phyloP scores from a whole-genome alignment of 2,329 filamentous ascomycete species.

The Sporothrix brasiliensis region DNA sequence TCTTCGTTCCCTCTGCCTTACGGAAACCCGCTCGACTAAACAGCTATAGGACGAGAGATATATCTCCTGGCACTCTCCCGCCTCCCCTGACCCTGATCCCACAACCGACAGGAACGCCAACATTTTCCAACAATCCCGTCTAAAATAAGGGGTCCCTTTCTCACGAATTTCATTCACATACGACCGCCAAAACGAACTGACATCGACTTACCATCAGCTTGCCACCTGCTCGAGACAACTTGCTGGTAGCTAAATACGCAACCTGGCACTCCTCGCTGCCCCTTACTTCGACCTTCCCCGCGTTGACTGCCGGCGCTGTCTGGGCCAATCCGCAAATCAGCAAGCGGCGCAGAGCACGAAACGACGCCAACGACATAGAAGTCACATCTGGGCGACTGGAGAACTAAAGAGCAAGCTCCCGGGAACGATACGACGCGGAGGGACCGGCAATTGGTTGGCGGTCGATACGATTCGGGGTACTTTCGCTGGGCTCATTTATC shows the following conservation, averaged over 20 bases:
- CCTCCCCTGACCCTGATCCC: slow-evolving; percentile 13
- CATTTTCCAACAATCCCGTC: slow-evolving; percentile 9
- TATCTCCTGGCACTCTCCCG: slow-evolving; percentile 10
- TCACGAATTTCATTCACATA: not conserved
- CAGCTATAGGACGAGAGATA: slow-evolving; percentile 4
- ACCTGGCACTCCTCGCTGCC: too few species aligned
- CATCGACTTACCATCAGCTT: too few species aligned
- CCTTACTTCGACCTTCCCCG: too few species aligned
- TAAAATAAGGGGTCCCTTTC: slow-evolving; percentile 4
- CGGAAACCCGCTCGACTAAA: slow-evolving; percentile 8
- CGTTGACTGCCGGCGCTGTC: too few species aligned
- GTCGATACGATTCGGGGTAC: slow-evolving; percentile 5
- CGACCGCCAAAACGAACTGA: not conserved
- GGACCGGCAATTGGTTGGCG: not conserved
- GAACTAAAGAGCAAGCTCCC: not conserved
- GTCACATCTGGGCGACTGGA: not conserved
- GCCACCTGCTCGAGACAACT: too few species aligned
- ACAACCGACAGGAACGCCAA: not conserved
- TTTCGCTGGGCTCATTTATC: not conserved
- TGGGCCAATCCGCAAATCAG: too few species aligned
- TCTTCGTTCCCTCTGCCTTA: slow-evolving; percentile 17
- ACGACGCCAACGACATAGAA: not conserved
- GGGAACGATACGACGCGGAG: not conserved
- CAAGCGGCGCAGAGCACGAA: too few species aligned
- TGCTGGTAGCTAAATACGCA: too few species aligned